Percentiles rank a stretch among this genome's conserved stretches.
Conservation (phyloP, 225 moss, liverwort and hornwort species). For the Pseudoscleropodium purum region DNA sequence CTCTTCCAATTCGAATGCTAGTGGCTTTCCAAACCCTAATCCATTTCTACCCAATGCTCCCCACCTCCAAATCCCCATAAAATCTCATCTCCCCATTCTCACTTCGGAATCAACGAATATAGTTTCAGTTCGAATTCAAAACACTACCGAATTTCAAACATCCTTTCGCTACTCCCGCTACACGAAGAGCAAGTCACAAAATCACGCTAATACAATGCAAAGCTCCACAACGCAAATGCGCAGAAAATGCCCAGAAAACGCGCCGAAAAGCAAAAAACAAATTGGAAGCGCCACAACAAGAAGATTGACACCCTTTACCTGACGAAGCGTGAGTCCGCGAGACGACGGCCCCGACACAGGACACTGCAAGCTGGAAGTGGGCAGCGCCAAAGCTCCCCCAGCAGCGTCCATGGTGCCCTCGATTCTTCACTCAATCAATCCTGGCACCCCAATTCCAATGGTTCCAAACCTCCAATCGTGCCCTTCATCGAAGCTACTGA, state of each 20-base stretch:
- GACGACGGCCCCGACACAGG: background rate
- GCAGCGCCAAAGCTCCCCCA: slow-evolving; percentile 19
- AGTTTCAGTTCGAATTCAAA: background rate
- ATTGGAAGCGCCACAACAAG: background rate
- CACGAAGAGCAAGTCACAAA: background rate
- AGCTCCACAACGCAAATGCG: background rate
- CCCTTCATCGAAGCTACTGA: background rate
- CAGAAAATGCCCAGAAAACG: background rate
- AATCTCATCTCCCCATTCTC: background rate
- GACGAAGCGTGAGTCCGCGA: background rate
- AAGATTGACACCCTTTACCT: background rate
- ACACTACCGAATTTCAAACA: background rate
- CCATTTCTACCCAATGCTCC: background rate
- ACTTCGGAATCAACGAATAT: background rate
- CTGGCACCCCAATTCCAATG: background rate
- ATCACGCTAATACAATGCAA: background rate
- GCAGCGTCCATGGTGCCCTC: background rate
- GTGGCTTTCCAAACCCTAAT: background rate
- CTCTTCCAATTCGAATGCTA: background rate
- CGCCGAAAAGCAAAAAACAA: background rate
- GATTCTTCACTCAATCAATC: background rate
- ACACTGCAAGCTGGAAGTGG: slow-evolving; percentile 12
- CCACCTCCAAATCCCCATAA: background rate
- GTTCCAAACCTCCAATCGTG: background rate
- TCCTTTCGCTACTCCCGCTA: background rate